Base-by-base conservation (phyloP, 1,284 basidiomycete species). In the Phlebopus sp. region DNA sequence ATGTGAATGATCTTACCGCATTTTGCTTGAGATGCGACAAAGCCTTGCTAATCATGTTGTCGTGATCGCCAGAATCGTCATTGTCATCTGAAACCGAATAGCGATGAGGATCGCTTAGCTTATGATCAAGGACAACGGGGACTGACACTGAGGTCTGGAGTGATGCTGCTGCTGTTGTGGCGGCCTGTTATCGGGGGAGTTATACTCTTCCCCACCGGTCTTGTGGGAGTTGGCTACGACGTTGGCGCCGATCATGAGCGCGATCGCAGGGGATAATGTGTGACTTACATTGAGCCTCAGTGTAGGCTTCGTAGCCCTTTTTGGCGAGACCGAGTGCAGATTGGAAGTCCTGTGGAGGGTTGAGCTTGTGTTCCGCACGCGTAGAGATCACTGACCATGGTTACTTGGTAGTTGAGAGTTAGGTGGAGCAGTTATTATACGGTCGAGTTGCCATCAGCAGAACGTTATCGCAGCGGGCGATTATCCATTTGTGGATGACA, bases 261-360 rank as follows among this genome's bases (percentile, higher is more conserved):
- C 35, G 37, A 56, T 56, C 44, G 46, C 7, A 14, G 25, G 45
- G 45, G 27, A 32, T 14, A 8, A 42, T 2, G 5, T 36, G 9
- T 4, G 25, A 58, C 63, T 53, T 50, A 59, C 55, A 47, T 50
- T 49, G 44, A 55, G 57, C 53, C 42, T 54, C n/a, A n/a, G n/a
- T 9, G 67, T 85, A 82, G 57, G 79, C 71, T 35, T 74, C 59
- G 54, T 69, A 65, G 56, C 82, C 81, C 63, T 87, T 62, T 67
- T 87, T 84, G 11, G 84, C 86, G 55, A 90, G 62, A 54, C 78
- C 79, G 32, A 87, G 73, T 53, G 89, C 76, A 49, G 60, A 72
- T 25, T 25, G 25, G 8, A 25, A 25, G 49, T 87, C 83, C 86
- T 86, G 38, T 42, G 19, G 3, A 27, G 30, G 21, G 10, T 30